These are phyloP conservation scores for Penicillium sp. DNA, from an alignment of 2,329 filamentous ascomycete species.

Conservation along the genomic window DNA sequence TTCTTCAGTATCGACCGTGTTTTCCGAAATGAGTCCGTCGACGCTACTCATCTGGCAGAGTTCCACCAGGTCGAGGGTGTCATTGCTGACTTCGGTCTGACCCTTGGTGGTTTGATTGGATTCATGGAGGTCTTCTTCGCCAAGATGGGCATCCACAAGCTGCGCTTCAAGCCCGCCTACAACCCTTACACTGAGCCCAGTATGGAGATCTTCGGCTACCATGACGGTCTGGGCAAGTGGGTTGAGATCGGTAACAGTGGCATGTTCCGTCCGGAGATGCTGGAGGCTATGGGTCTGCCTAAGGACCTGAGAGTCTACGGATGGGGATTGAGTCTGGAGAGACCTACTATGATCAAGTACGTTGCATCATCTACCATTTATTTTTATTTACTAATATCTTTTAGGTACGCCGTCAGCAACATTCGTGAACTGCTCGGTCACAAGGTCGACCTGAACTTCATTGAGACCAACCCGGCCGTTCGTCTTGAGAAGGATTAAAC, in stretches of 20 bases:
- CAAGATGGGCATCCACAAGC: constrained; percentile 84
- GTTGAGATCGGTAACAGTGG: constrained; percentile 98
- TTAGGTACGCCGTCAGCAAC: constrained; percentile 71
- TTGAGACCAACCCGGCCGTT: constrained; percentile 87
- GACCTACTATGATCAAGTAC: constrained; percentile 97
- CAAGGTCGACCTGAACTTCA: constrained; percentile 91
- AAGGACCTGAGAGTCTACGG: constrained; percentile 92
- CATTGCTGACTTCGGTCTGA: constrained; percentile 92
- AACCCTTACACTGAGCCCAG: constrained; percentile 93
- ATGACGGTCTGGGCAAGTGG: constrained; percentile 82
- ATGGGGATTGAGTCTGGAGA: constrained; percentile 85
- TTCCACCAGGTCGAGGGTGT: constrained; percentile 99
- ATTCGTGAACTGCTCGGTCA: constrained; percentile 91
- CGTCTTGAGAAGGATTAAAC: constrained; percentile 77
- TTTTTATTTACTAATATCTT: constrained; percentile 9
- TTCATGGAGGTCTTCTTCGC: constrained; percentile 95
- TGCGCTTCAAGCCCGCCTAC: constrained; percentile 96
- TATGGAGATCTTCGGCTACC: constrained; percentile 98
- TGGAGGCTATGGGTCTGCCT: constrained; percentile 89
- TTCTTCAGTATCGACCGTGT: constrained; percentile 99
- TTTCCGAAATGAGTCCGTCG: constrained; percentile 96
- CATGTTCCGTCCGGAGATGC: constrained; percentile 98
- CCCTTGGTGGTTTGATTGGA: constrained; percentile 86
- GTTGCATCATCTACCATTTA: constrained; percentile 30
- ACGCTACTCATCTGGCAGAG: constrained; percentile 93